Conservation (phyloP, 257 asterid genomes). For the Marsdenia floribunda region DNA sequence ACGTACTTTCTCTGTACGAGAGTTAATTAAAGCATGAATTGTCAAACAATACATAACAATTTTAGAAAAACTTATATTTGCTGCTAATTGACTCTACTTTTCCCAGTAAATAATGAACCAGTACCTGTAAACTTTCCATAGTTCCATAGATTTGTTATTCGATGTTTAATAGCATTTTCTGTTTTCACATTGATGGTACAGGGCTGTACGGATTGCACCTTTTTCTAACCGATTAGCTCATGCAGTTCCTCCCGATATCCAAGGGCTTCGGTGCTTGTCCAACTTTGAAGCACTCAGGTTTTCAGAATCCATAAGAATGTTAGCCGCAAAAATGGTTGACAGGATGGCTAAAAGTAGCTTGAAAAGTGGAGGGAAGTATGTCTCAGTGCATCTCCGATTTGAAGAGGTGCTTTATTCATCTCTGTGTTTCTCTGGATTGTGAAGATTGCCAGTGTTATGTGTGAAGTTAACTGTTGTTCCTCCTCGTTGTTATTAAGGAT, state of each 20-base stretch:
- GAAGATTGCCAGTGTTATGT: not conserved
- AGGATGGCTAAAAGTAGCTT: slow-evolving; percentile 80
- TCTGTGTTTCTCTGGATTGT: not conserved
- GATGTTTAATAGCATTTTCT: slow-evolving; percentile 1
- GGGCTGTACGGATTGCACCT: slow-evolving; percentile 99
- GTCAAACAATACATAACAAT: not conserved
- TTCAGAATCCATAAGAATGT: slow-evolving; percentile 88
- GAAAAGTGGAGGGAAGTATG: slow-evolving; percentile 68
- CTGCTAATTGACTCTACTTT: not conserved
- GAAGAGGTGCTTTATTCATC: slow-evolving; percentile 69
- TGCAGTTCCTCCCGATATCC: slow-evolving; percentile 75
- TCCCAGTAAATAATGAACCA: no score
- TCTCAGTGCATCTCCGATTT: slow-evolving; percentile 91
- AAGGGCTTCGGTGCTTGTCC: slow-evolving; percentile 89
- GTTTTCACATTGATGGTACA: slow-evolving; percentile 36
- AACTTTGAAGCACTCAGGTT: slow-evolving; percentile 96
- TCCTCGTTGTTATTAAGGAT: slow-evolving; percentile 48
- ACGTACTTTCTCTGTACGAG: not conserved
- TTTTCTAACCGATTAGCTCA: slow-evolving; percentile 98
- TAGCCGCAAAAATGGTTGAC: slow-evolving; percentile 96
- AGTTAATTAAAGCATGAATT: not conserved
- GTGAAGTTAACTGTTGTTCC: slow-evolving; percentile 4
- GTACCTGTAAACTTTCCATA: not conserved
- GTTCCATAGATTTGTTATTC: not conserved
- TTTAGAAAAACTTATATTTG: not conserved